Evolutionary conservation across 495 filamentous ascomycete genomes (phyloP), one percentile per base, ranked within the genome.

Genomic region (Paragyromitra xinjiangensis): DNA sequence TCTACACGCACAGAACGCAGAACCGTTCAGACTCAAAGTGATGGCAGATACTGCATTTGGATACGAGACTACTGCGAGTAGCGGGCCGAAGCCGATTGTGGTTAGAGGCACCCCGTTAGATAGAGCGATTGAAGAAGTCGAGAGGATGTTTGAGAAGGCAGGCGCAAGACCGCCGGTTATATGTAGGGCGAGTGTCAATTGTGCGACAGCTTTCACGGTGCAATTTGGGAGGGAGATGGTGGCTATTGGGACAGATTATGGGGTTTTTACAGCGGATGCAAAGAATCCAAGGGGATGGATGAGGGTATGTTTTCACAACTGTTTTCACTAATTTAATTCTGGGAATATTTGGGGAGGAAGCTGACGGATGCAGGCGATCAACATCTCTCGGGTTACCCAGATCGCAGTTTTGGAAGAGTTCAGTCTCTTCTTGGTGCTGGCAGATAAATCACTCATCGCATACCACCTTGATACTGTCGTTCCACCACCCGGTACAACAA

Each of bases 351-450:
- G 8, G 6, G 39, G 37, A 45, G 53, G n/a, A 48, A 12, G 34
- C 75, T 78, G 45, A 65, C 51, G 37, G 40, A 34, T 62, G 2
- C 71, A 94, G 90, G 88, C 92, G 14, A 94, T 98, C 42, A 87
- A 88, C 67, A 89, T 90, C 70, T 84, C 83, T 61, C 89, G 90
- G 65, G 95, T 99, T 12, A 95, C 96, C 1, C 95, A 99, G 84
- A 91, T 99, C 64, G 91, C 95, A 1, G 93, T 98, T 1, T 88
- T 98, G 50, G 95, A 99, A 81, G 96, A 98, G 63, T 98, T 98
- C 84, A 94, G 92, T 62, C 87, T 97, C 58, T 92, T 97, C 80
- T 87, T 99, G 24, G 88, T 98, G 58, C 92, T 99, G 73, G 88
- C 95, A 0, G 96, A 99, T 81, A 93, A 94, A 78, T 91, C 93